Base-by-base conservation (phyloP, 1,284 basidiomycete genomes). In the Ganoderma sinense region DNA sequence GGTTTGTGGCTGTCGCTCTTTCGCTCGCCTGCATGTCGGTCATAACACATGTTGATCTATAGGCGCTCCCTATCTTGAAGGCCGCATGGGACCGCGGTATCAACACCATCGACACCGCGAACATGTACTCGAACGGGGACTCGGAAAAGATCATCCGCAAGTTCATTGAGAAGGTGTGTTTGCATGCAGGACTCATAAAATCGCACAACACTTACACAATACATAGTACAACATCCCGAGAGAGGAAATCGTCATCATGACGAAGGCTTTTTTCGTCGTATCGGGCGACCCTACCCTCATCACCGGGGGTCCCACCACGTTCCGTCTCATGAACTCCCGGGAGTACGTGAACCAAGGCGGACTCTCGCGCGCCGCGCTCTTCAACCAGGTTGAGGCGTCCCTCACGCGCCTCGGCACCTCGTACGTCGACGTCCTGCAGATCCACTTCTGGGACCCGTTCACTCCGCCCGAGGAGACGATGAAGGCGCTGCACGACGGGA, bases 91-190 rank as follows among this genome's bases (percentile, higher is more conserved):
- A 83, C n/a, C 68, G 73, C n/a, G 85, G 85, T n/a, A 84, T 87
- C 73, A 82, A 84, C 78, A 85, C 85, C 0, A 84, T 86, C 69
- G 86, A 88, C 73, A 90, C 90, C 0, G 88, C 89, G 29, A 89
- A 91, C 74, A 77, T 86, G 2, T 89, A 89, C 70, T 86, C 85
- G 6, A 85, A 86, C 65, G 86, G 87, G 7, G 83, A 84, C 67
- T 86, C 85, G 0, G 85, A 86, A 62, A 74, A 77, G 4, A 61
- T 86, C 36, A 72, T 86, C 11, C 89, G 84, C 11, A 86, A 87
- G 73, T 90, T 90, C 61, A 82, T 92, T 70, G 82, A 86, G 67
- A 75, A 82, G 78, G 84, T 81, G 51, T 13, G 67, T 11, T 51
- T 20, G 23, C n/a, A 6, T 11, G 11, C 31, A 5, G 8, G 58